phyloP scores from a whole-genome alignment of 2,329 filamentous ascomycete genomes.

The Rutstroemia sp. region DNA sequence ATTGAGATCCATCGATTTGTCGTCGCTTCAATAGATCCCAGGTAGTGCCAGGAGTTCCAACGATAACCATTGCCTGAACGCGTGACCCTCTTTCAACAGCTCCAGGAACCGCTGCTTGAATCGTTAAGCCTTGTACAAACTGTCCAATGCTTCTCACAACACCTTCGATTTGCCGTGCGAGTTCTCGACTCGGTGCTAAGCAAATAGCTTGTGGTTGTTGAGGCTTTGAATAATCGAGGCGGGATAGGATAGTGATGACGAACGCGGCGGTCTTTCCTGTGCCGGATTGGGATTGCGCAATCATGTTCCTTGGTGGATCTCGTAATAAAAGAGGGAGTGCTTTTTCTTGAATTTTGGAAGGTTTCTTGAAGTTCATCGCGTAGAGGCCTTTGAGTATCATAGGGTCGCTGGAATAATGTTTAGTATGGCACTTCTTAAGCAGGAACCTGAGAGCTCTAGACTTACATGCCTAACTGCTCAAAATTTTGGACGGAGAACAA shows the following conservation, averaged over 20 bases:
- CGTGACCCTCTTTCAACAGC: conserved; percentile 59
- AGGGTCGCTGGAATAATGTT: conserved; percentile 36
- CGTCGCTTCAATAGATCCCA: conserved; percentile 76
- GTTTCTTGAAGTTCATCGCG: conserved; percentile 82
- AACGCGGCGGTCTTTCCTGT: conserved; percentile 98
- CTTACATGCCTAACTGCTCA: conserved; percentile 74
- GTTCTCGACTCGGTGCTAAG: conserved; percentile 85
- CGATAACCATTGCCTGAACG: conserved; percentile 71
- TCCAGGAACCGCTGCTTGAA: conserved; percentile 79
- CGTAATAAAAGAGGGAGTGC: conserved; percentile 82
- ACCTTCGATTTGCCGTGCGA: conserved; percentile 87
- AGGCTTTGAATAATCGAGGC: conserved; percentile 65
- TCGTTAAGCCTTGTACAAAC: conserved; percentile 67
- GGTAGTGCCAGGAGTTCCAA: conserved; percentile 90
- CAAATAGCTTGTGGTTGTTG: conserved; percentile 76
- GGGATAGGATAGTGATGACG: conserved; percentile 82
- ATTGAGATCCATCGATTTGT: conserved; percentile 61
- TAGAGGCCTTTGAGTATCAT: conserved; percentile 71
- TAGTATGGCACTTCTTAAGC: conserved; percentile 3
- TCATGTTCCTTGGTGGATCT: conserved; percentile 86
- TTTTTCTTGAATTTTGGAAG: conserved; percentile 95
- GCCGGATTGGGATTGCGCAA: conserved; percentile 97
- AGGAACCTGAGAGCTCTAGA: neutral
- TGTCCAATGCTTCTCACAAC: conserved; percentile 79
- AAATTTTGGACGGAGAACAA: conserved; percentile 80